Percentiles rank a stretch among this genome's conserved stretches.
phyloP scores from a whole-genome alignment of 352 stramenopile species.

The Phytophthora melonis region DNA sequence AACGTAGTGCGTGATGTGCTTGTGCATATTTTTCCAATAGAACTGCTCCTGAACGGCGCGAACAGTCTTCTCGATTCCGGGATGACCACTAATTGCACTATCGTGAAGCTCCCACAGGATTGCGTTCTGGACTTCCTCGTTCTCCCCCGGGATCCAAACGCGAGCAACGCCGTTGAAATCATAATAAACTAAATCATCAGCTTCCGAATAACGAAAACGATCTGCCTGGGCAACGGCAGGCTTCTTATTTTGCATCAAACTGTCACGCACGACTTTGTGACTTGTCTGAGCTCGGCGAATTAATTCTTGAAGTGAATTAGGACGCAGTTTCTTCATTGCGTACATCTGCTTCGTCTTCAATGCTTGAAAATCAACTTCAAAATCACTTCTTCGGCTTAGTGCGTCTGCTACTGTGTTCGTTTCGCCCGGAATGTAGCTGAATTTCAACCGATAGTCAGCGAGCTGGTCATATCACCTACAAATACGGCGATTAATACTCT shows the following conservation, averaged over 20 bases:
- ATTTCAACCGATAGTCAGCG: too few relatives aligned
- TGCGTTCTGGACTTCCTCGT: conserved; percentile 19
- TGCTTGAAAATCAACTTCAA: conserved; percentile 8
- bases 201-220: conserved; percentile 13
- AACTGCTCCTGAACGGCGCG: conserved; percentile 7
- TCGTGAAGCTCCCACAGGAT: conserved; percentile 19
- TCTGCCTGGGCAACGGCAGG: neutral
- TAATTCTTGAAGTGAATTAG: conserved; percentile 4
- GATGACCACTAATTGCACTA: conserved; percentile 14
- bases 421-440: conserved; percentile 10
- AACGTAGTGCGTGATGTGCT: too few relatives aligned
- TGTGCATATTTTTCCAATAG: conserved; percentile 18
- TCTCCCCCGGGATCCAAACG: conserved; percentile 8
- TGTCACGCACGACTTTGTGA: neutral
- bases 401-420: conserved; percentile 15
- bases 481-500: too few relatives aligned
- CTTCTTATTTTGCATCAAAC: conserved; percentile 2
- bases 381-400: conserved; percentile 4
- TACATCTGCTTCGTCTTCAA: conserved; percentile 11
- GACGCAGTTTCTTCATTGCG: neutral
- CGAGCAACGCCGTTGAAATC: conserved; percentile 6
- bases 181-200: conserved; percentile 10
- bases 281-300: conserved; percentile 15
- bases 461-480: too few relatives aligned
- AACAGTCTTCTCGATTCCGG: conserved; percentile 13